Percentiles rank a stretch among this genome's conserved stretches.
Conservation (phyloP, 306 rosid species). For the Sesbania bispinosa region DNA sequence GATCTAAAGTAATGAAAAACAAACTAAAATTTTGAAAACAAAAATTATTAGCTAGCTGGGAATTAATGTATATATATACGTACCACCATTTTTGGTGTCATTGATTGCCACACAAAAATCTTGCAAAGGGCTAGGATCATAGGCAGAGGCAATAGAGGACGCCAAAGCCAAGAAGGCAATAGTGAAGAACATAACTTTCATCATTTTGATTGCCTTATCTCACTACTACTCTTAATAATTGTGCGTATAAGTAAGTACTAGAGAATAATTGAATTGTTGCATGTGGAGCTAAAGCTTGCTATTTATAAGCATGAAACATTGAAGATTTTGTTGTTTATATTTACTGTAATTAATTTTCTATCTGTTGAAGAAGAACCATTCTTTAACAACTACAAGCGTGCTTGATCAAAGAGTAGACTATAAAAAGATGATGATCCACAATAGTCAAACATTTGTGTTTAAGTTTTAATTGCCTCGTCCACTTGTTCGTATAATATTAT, state of each 20-base stretch:
- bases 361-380: too few species aligned
- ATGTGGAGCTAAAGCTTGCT: neutral
- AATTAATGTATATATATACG: neutral
- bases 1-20: too few species aligned
- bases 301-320: neutral
- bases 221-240: too few species aligned
- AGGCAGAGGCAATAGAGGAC: constrained; percentile 21
- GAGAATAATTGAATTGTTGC: neutral
- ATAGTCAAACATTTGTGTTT: too few species aligned
- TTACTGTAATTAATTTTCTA: too few species aligned
- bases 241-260: neutral
- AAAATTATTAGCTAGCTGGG: too few species aligned
- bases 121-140: constrained; percentile 31
- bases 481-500: too few species aligned
- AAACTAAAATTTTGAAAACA: too few species aligned
- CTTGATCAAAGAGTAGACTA: neutral
- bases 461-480: too few species aligned
- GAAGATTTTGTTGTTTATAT: too few species aligned
- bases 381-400: neutral
- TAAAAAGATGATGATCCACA: too few species aligned
- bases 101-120: constrained; percentile 2
- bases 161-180: neutral
- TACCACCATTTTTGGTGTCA: neutral
- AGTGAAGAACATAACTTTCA: neutral
- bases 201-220: neutral